phyloP scores from a whole-genome alignment of 164 flowering plant species.

The Houttuynia cordata region DNA sequence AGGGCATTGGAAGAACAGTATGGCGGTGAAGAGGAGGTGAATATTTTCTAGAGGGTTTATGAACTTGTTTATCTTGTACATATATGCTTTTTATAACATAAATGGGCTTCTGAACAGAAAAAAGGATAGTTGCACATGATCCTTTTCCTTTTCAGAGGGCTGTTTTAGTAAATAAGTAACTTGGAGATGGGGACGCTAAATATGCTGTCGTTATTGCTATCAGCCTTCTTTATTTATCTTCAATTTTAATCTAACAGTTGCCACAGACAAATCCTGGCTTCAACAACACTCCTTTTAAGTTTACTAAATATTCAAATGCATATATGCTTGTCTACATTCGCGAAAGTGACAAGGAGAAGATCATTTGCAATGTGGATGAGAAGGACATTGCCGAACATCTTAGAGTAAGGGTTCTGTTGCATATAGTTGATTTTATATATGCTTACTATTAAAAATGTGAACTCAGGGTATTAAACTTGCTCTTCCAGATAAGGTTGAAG shows the following conservation, averaged over 20 bases:
- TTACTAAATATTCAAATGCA: slow-evolving; percentile 77
- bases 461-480: slow-evolving; percentile 4
- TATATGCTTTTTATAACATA: no score
- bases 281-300: slow-evolving; percentile 74
- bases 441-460: not conserved
- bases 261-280: slow-evolving; percentile 88
- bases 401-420: slow-evolving; percentile 29
- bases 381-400: slow-evolving; percentile 88
- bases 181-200: not conserved
- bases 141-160: no score
- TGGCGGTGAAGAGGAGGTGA: slow-evolving; percentile 91
- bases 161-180: no score
- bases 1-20: slow-evolving; percentile 80
- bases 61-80: no score
- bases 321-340: slow-evolving; percentile 62
- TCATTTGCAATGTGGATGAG: slow-evolving; percentile 27
- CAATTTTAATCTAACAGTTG: slow-evolving; percentile 28
- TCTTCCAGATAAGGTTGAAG: slow-evolving; percentile 60
- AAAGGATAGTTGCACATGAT: no score
- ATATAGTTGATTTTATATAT: not conserved
- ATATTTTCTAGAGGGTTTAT: not conserved
- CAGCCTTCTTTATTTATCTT: not conserved
- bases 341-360: slow-evolving; percentile 49
- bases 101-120: no score
- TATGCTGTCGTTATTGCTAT: not conserved